Evolutionary conservation across 2,329 filamentous ascomycete genomes (phyloP).

Genomic region (Neodidymelliopsis sp.): DNA sequence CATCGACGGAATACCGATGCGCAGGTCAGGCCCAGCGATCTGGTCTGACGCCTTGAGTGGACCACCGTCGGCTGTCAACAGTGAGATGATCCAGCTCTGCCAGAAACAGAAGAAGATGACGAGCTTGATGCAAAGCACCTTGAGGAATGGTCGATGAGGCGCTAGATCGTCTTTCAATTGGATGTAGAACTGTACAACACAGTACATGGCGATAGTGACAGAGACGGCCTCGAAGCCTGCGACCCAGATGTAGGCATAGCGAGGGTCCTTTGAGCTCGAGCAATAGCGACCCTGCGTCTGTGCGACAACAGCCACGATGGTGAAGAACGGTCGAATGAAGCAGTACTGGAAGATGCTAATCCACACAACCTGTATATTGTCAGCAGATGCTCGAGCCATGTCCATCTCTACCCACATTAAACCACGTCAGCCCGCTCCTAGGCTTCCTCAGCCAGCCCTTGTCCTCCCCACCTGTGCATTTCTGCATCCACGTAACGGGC

Average conservation of each 20-base stretch:
- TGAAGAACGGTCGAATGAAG: slow-evolving; percentile 80
- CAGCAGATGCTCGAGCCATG: slow-evolving; percentile 17
- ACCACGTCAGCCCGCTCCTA: slow-evolving; percentile 84
- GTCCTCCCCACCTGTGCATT: slow-evolving; percentile 72
- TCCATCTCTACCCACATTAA: slow-evolving; percentile 65
- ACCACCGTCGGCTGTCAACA: slow-evolving; percentile 67
- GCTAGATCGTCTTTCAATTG: slow-evolving; percentile 74
- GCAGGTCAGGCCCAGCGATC: slow-evolving; percentile 76
- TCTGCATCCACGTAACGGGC: slow-evolving; percentile 74
- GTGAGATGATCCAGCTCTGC: slow-evolving; percentile 70
- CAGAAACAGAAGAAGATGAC: slow-evolving; percentile 93
- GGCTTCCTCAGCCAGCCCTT: slow-evolving; percentile 75
- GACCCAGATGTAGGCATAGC: slow-evolving; percentile 87
- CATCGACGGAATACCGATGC: slow-evolving; percentile 79
- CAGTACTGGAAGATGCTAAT: slow-evolving; percentile 86
- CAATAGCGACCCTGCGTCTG: slow-evolving; percentile 77
- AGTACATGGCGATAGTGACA: slow-evolving; percentile 87
- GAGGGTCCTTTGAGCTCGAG: slow-evolving; percentile 76
- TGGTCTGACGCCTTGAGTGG: slow-evolving; percentile 68
- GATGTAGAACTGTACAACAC: slow-evolving; percentile 84
- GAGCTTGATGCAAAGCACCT: slow-evolving; percentile 85
- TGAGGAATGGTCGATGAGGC: slow-evolving; percentile 76
- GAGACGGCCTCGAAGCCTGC: slow-evolving; percentile 73
- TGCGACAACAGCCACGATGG: slow-evolving; percentile 76
- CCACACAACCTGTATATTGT: slow-evolving; percentile 70